Percentiles rank a stretch among this genome's conserved stretches.
These are phyloP conservation scores for Barnettozyma sucrosica DNA, from an alignment of 805 yeast species.

Conservation along the genomic window DNA sequence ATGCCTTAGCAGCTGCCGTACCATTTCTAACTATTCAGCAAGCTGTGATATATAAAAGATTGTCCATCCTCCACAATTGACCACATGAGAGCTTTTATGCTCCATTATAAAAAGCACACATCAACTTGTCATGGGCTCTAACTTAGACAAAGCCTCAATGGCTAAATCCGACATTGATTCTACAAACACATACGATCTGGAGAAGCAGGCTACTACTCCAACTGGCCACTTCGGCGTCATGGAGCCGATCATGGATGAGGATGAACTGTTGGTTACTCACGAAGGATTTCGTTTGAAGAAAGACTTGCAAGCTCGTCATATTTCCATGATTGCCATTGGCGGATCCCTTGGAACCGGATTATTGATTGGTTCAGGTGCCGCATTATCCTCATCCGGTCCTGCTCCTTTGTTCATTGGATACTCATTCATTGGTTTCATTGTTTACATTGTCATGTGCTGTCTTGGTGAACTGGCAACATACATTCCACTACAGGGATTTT, in stretches of 20 bases:
- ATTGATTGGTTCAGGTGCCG: slow-evolving; percentile 69
- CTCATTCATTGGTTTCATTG: slow-evolving; percentile 58
- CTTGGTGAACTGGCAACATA: slow-evolving; percentile 64
- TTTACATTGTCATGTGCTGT: slow-evolving; percentile 59
- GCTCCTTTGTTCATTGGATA: slow-evolving; percentile 47
- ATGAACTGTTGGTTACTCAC: slow-evolving; percentile 3
- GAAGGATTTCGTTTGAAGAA: slow-evolving; percentile 14
- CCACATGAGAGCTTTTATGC: neutral
- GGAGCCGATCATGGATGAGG: slow-evolving; percentile 1
- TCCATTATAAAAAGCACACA: neutral
- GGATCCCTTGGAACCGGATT: slow-evolving; percentile 82
- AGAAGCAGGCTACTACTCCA: slow-evolving; percentile 1
- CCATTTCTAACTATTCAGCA: too few relatives aligned
- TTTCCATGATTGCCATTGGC: slow-evolving; percentile 73
- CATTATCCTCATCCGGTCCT: slow-evolving; percentile 68
- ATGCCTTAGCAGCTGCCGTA: neutral
- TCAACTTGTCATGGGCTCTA: neutral
- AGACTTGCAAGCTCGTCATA: slow-evolving; percentile 45
- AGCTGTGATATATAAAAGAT: neutral
- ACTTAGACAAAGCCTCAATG: neutral
- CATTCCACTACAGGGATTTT: slow-evolving; percentile 55
- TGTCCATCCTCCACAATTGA: neutral
- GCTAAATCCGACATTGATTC: slow-evolving; percentile 29
- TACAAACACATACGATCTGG: slow-evolving; percentile 38
- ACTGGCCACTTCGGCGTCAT: neutral